These are phyloP conservation scores for Exophiala viscosa DNA, from an alignment of 2,329 filamentous ascomycete genomes.

Conservation along the genomic window DNA sequence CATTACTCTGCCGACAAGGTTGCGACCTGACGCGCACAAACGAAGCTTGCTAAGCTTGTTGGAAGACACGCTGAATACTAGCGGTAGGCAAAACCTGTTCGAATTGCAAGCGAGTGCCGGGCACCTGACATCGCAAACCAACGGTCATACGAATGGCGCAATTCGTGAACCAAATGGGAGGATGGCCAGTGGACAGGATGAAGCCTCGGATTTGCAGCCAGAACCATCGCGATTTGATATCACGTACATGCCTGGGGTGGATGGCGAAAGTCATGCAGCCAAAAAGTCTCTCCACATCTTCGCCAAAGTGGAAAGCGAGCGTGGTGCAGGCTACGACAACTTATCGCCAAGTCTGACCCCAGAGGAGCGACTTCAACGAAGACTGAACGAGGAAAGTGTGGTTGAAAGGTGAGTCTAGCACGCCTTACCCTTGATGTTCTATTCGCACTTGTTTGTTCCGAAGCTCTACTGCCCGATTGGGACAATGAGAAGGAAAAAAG, in stretches of 20 bases:
- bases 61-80: conserved; percentile 64
- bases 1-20: conserved; percentile 69
- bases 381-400: conserved; percentile 24
- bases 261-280: conserved; percentile 34
- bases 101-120: conserved; percentile 65
- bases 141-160: conserved; percentile 9
- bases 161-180: conserved; percentile 4
- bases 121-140: conserved; percentile 1
- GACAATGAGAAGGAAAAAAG: no score
- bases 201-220: neutral
- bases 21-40: conserved; percentile 49
- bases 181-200: neutral
- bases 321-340: conserved; percentile 7
- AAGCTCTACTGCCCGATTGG: no score
- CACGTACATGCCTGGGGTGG: conserved; percentile 40
- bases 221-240: conserved; percentile 33
- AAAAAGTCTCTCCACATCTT: conserved; percentile 31
- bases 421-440: neutral
- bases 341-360: conserved; percentile 12
- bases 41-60: conserved; percentile 58
- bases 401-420: conserved; percentile 20
- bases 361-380: conserved; percentile 22
- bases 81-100: conserved; percentile 76
- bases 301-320: conserved; percentile 22
- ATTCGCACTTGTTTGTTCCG: conserved; percentile 1